Evolutionary conservation across 164 flowering plant genomes (phyloP).

Genomic region (grape (Vitis vinifera)): ASM3070453v1 NC_081817.1:22750001-22750500

Average conservation of each 20-base stretch:
- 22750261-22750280: conserved; percentile 14
- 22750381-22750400: too few species aligned
- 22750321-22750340: conserved; percentile 3
- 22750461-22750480: not conserved
- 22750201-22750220: conserved; percentile 4
- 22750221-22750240: not conserved
- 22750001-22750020: not conserved
- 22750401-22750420: too few species aligned
- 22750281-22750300: not conserved
- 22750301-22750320: not conserved
- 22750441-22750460: too few species aligned
- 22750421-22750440: too few species aligned
- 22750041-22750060: conserved; percentile 15
- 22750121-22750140: conserved; percentile 47
- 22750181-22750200: not conserved
- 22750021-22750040: conserved; percentile 6
- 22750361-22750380: not conserved
- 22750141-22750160: conserved; percentile 46
- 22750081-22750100: conserved; percentile 64
- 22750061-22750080: conserved; percentile 49
- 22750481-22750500: not conserved
- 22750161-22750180: conserved; percentile 6
- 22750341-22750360: conserved; percentile 18
- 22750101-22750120: conserved; percentile 24
- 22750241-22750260: conserved; percentile 10